Base-by-base conservation (phyloP, 371 early-diverging fungal species). In the Syncephalis plumigaleata region DNA sequence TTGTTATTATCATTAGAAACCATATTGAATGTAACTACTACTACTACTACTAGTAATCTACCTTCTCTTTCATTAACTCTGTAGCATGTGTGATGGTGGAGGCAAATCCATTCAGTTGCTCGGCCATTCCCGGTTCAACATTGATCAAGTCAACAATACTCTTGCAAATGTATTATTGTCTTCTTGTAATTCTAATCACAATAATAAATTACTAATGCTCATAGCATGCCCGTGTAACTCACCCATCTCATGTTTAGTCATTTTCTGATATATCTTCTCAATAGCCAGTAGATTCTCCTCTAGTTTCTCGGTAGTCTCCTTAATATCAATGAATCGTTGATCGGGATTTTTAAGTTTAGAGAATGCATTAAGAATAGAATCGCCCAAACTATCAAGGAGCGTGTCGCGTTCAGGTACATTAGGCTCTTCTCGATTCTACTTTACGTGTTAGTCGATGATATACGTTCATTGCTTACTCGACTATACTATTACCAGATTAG, bases 331-430 rank as follows among this genome's bases (percentile, higher is more conserved):
- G 62, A 92, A 94, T 46, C 73, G 65, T 49, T 81, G 79, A 39
- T 94, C 93, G 4, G 80, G 85, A 53, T 84, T 81, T 56, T 81
- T 81, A 44, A 91, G 78, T 65, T 88, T 92, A 21, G 82, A 66
- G 56, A 91, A 90, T 9, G 91, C 86, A 57, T 91, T 94, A 16
- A 93, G 48, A 17, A 95, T 52, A 2, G 73, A 78, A 59, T 95
- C 95, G n/a, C 87, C 76, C 24, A 95, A 59, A 40, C 75, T 77
- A 45, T 94, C 95, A 58, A 94, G 65, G 15, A 89, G 81, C 22
- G 77, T 70, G 50, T 78, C 69, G 36, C 76, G 71, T 58, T 51
- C 38, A n/a, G 40, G n/a, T 18, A 13, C 11, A 2, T 11, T 26
- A 9, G 27, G 11, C 58, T 44, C 50, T 51, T 18, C 49, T 31